Evolutionary conservation across 1,284 basidiomycete genomes (phyloP), one percentile per base, ranked within the genome.

Genomic region (Apiotrichum sp.): DNA sequence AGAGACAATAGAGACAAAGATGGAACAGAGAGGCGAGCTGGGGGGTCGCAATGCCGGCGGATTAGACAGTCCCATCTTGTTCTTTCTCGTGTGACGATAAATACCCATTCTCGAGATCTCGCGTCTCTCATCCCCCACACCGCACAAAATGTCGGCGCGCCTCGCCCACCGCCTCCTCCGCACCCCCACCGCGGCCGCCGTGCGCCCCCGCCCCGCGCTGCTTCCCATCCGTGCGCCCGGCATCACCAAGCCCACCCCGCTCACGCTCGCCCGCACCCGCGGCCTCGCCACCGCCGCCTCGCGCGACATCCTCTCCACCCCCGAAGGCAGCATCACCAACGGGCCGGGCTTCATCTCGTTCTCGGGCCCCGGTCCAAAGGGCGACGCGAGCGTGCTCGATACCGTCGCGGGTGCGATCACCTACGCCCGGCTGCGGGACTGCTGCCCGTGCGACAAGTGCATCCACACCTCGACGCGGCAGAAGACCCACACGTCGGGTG

Each of bases 381-480:
- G 40, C 33, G 59, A 61, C 56, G 4, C n/a, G 6, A 11, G 29
- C 29, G 38, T 32, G 1, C 14, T 46, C 13, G 39, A 31, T 29
- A 13, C 44, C 1, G 31, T n/a, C 9, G 16, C 38, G 7, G 8
- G 8, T 11, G 32, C 16, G 5, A 61, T 70, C 49, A 58, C 65
- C 6, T 78, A 67, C 53, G 65, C 76, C 58, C 78, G 79, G 72
- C 78, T 86, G 4, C 78, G 83, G 22, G 84, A 86, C 64, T 76
- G 80, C 0, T 86, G 84, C 62, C 77, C 77, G 39, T 83, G 83
- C 60, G 65, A 74, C 0, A 66, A 76, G 7, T 88, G 85, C 57
- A 78, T 90, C 5, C 86, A 93, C 66, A 82, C 85, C 0, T 81
- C 82, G n/a, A 89, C 86, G 0, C 77, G 76, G 9, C 89, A 93